Percentiles rank a stretch among this genome's conserved stretches.
Evolutionary conservation across 2,329 filamentous ascomycete species (phyloP).

Genomic region (Calonectria leucothoes): DNA sequence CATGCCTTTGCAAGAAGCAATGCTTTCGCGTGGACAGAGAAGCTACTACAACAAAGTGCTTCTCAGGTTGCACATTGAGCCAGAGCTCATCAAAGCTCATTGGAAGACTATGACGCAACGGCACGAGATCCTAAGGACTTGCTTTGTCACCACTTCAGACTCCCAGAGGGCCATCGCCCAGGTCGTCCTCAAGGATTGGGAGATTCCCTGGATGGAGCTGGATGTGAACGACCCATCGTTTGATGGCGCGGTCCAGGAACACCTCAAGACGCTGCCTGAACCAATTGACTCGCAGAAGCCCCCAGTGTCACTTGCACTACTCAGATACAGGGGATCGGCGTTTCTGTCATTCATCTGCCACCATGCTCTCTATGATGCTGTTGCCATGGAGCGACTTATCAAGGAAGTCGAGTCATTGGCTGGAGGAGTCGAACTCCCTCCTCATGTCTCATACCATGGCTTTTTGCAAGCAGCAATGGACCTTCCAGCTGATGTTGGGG

Average conservation of each 20-base stretch:
- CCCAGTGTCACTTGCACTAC: slow-evolving; percentile 58
- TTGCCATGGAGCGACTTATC: slow-evolving; percentile 77
- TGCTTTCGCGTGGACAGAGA: slow-evolving; percentile 70
- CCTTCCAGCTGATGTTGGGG: slow-evolving; percentile 60
- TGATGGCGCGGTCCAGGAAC: slow-evolving; percentile 51
- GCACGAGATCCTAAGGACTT: slow-evolving; percentile 83
- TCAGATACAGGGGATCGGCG: slow-evolving; percentile 44
- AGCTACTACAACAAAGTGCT: slow-evolving; percentile 81
- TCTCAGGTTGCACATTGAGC: slow-evolving; percentile 67
- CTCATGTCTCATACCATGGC: slow-evolving; percentile 65
- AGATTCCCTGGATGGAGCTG: slow-evolving; percentile 54
- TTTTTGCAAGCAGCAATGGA: slow-evolving; percentile 72
- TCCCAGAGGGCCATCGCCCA: slow-evolving; percentile 75
- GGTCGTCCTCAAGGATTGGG: slow-evolving; percentile 68
- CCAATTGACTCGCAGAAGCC: slow-evolving; percentile 58
- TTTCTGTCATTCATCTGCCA: slow-evolving; percentile 70
- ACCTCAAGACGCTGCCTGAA: slow-evolving; percentile 52
- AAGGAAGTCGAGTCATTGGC: slow-evolving; percentile 75
- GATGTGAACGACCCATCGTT: slow-evolving; percentile 47
- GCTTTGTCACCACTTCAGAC: slow-evolving; percentile 75
- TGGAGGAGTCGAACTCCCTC: slow-evolving; percentile 56
- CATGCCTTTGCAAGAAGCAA: slow-evolving; percentile 88
- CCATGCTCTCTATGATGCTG: slow-evolving; percentile 89
- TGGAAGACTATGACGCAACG: slow-evolving; percentile 74
- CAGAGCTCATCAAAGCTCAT: slow-evolving; percentile 62